A percentile compares a stretch with the other conserved stretches of the same genome.
Conservation (phyloP, 2,329 filamentous ascomycete genomes). For the Rutstroemia sp. region DNA sequence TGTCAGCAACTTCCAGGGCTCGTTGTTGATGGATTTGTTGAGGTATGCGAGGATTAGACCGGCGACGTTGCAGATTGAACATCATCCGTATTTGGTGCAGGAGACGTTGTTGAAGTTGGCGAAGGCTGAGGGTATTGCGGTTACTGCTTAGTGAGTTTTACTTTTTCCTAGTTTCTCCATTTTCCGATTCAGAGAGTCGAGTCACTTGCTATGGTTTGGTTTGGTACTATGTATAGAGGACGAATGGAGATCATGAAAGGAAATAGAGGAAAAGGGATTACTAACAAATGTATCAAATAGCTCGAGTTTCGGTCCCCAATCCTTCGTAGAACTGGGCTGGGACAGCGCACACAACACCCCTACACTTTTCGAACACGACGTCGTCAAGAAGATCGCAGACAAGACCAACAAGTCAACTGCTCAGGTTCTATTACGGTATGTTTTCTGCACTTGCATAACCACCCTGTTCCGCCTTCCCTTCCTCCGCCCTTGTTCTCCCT, state of each 20-base stretch:
- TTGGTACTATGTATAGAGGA: no score
- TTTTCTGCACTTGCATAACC: not conserved
- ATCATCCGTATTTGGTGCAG: constrained; percentile 84
- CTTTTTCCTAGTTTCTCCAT: not conserved
- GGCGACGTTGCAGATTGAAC: constrained; percentile 78
- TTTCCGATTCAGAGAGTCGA: not conserved
- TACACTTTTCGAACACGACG: constrained; percentile 63
- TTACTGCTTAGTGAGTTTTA: constrained; percentile 60
- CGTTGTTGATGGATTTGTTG: constrained; percentile 71
- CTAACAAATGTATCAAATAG: not conserved
- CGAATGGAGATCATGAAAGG: no score
- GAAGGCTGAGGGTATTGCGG: constrained; percentile 59
- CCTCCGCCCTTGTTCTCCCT: not conserved
- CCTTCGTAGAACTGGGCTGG: constrained; percentile 72
- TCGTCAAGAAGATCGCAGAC: constrained; percentile 56
- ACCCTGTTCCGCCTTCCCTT: not conserved
- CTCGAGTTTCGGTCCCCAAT: constrained; percentile 73
- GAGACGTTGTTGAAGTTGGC: constrained; percentile 61
- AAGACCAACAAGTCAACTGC: constrained; percentile 68
- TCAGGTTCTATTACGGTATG: constrained; percentile 59
- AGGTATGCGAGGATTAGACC: constrained; percentile 69
- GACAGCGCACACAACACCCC: constrained; percentile 56
- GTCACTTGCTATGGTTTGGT: no score
- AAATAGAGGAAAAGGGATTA: no score
- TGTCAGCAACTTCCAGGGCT: constrained; percentile 74